A percentile compares a stretch with the other conserved stretches of the same genome.
These are phyloP conservation scores for Trichophyton benhamiae DNA, from an alignment of 2,329 filamentous ascomycete genomes.

Conservation along the genomic window DNA sequence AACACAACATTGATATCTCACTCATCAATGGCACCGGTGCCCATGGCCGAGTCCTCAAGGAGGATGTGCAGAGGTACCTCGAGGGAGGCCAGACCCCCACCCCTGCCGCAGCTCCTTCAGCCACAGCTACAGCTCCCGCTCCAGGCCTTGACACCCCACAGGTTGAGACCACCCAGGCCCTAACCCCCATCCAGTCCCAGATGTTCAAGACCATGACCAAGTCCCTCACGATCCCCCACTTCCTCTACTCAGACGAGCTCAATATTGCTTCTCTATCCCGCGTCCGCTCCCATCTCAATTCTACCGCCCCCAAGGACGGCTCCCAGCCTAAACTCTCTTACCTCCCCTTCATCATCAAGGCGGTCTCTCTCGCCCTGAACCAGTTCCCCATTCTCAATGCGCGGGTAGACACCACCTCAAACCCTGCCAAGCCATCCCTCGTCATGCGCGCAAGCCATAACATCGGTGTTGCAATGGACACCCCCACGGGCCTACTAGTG, in stretches of 20 bases:
- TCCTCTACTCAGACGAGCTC: slow-evolving; percentile 84
- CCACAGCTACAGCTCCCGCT: slow-evolving; percentile 15
- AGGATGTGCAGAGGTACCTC: slow-evolving; percentile 68
- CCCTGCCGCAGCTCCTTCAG: slow-evolving; percentile 10
- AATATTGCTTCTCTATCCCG: slow-evolving; percentile 64
- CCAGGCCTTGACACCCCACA: slow-evolving; percentile 30
- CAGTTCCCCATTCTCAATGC: slow-evolving; percentile 81
- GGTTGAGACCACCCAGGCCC: slow-evolving; percentile 53
- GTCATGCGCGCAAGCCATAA: slow-evolving; percentile 77
- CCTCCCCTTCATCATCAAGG: slow-evolving; percentile 91
- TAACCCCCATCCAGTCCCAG: slow-evolving; percentile 70
- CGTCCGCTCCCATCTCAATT: slow-evolving; percentile 54
- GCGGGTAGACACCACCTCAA: slow-evolving; percentile 53
- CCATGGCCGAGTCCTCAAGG: slow-evolving; percentile 82
- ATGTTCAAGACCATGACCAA: slow-evolving; percentile 99
- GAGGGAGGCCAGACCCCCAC: slow-evolving; percentile 37
- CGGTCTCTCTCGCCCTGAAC: slow-evolving; percentile 71
- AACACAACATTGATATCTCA: slow-evolving; percentile 63
- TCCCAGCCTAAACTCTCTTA: slow-evolving; percentile 58
- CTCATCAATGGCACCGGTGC: slow-evolving; percentile 75
- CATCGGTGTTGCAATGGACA: slow-evolving; percentile 92
- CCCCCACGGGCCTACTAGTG: slow-evolving; percentile 73
- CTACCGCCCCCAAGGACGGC: slow-evolving; percentile 44
- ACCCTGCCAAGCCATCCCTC: slow-evolving; percentile 57
- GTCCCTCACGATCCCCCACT: slow-evolving; percentile 83